These are phyloP conservation scores for Plenodomus biglobosus DNA, from an alignment of 2,329 filamentous ascomycete genomes.

Conservation along the genomic window DNA sequence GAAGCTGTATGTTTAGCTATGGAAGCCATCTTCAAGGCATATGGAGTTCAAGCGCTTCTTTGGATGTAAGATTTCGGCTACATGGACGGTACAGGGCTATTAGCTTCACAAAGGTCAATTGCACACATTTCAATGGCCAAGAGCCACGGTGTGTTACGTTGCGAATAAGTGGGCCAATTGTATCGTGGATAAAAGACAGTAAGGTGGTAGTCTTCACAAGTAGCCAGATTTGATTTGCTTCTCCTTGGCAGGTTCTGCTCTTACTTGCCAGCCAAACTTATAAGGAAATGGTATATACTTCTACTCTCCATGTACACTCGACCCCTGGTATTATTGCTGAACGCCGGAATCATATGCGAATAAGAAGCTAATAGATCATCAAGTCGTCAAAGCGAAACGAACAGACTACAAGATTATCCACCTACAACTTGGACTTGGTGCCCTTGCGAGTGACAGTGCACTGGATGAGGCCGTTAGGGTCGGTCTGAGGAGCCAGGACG, in stretches of 20 bases:
- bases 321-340: slow-evolving; percentile 12
- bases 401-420: neutral
- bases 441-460: slow-evolving; percentile 74
- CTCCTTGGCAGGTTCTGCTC: slow-evolving; percentile 15
- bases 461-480: slow-evolving; percentile 93
- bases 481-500: slow-evolving; percentile 89
- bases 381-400: slow-evolving; percentile 11
- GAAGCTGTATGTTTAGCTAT: neutral
- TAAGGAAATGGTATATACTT: slow-evolving; percentile 30
- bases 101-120: neutral
- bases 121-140: neutral
- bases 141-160: neutral
- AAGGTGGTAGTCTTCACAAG: neutral
- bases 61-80: neutral
- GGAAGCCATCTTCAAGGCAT: neutral
- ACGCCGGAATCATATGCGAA: slow-evolving; percentile 19
- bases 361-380: slow-evolving; percentile 6
- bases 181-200: no score
- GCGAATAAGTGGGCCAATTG: neutral
- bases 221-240: neutral
- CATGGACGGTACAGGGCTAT: neutral
- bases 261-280: slow-evolving; percentile 10
- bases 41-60: neutral
- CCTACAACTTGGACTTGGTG: slow-evolving; percentile 49
- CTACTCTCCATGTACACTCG: slow-evolving; percentile 26